Percentiles rank a stretch among this genome's conserved stretches.
These are phyloP conservation scores for Achaetomium macrosporum DNA, from an alignment of 2,329 filamentous ascomycete species.

Conservation along the genomic window DNA sequence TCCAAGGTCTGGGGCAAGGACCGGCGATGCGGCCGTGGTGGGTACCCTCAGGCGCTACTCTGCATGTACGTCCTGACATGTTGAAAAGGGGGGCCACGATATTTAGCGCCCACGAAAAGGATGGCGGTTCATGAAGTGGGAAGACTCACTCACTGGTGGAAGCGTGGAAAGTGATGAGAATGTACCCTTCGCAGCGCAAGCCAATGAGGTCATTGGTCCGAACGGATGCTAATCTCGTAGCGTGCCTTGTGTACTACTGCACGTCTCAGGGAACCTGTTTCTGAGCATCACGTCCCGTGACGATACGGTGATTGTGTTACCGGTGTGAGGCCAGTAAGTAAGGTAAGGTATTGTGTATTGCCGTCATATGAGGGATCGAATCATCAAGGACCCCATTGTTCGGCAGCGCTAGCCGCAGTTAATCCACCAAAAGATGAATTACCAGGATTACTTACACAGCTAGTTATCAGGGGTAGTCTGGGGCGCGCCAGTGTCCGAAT, in stretches of 20 bases:
- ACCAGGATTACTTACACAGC: no score
- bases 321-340: no score
- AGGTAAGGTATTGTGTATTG: no score
- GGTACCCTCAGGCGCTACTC: conserved; percentile 1
- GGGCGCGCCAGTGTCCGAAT: neutral
- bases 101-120: neutral
- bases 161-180: neutral
- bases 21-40: conserved; percentile 8
- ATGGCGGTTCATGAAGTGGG: conserved; percentile 1
- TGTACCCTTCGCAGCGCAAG: neutral
- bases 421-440: no score
- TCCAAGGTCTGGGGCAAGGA: conserved; percentile 11
- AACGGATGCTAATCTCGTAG: neutral
- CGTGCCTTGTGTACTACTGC: neutral
- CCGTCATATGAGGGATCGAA: no score
- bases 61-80: neutral
- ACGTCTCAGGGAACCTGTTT: neutral
- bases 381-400: neutral
- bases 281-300: no score
- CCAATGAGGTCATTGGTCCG: neutral
- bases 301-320: no score
- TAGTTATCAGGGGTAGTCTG: no score
- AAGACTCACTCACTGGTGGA: neutral
- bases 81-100: neutral
- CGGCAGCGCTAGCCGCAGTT: neutral